These are phyloP conservation scores for Malus sieversii DNA, from an alignment of 306 rosid genomes.

Conservation along the genomic window DNA sequence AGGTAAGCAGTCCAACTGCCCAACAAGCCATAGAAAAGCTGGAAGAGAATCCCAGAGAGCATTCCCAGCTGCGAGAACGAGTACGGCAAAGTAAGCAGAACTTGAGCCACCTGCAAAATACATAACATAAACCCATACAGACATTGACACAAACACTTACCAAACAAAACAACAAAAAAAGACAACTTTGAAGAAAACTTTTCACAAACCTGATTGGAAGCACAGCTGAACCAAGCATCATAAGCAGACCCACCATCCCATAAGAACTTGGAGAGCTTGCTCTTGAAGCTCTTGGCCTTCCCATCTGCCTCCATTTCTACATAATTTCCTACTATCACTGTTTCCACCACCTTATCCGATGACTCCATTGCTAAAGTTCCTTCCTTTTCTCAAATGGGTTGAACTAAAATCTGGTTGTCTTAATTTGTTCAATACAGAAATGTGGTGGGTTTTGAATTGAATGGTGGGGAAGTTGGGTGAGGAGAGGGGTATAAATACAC, in stretches of 20 bases:
- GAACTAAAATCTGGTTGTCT: background rate
- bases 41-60: constrained; percentile 86
- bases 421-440: background rate
- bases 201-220: constrained; percentile 77
- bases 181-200: no score
- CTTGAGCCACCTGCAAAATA: constrained; percentile 82
- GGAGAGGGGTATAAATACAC: constrained; percentile 16
- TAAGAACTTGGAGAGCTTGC: constrained; percentile 56
- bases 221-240: constrained; percentile 99
- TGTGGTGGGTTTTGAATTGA: background rate
- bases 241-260: constrained; percentile 98
- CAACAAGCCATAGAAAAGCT: constrained; percentile 76
- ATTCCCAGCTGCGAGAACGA: constrained; percentile 95
- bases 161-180: background rate
- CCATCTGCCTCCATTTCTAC: constrained; percentile 92
- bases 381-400: background rate
- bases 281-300: constrained; percentile 41
- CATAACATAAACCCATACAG: background rate
- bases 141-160: background rate
- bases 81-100: constrained; percentile 88
- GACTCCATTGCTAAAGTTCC: constrained; percentile 3
- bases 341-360: constrained; percentile 64
- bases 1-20: constrained; percentile 99
- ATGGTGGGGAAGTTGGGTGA: background rate
- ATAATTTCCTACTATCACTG: constrained; percentile 70